These are phyloP conservation scores for Pezicula neosporulosa DNA, from an alignment of 2,329 filamentous ascomycete genomes.

Conservation along the genomic window DNA sequence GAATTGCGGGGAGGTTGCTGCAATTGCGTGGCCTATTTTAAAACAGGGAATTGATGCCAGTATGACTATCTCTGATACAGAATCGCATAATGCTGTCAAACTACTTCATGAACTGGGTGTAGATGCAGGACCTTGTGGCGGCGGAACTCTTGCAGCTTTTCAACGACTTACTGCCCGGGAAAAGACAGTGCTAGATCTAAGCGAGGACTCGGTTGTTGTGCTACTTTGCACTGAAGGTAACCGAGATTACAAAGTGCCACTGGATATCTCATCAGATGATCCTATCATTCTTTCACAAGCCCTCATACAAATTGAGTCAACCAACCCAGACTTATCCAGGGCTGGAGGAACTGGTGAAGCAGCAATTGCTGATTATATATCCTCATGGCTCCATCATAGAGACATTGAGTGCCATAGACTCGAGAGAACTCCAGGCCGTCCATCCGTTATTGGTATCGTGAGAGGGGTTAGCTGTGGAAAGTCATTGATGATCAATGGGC, in stretches of 20 bases:
- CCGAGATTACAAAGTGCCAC: conserved; percentile 47
- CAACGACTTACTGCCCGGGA: conserved; percentile 29
- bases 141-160: conserved; percentile 41
- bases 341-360: conserved; percentile 41
- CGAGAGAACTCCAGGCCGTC: conserved; percentile 41
- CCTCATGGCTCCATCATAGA: conserved; percentile 49
- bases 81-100: conserved; percentile 37
- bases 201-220: conserved; percentile 53
- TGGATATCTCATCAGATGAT: conserved; percentile 38
- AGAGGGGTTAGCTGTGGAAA: conserved; percentile 36
- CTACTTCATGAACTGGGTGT: conserved; percentile 34
- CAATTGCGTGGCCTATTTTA: conserved; percentile 42
- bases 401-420: conserved; percentile 41
- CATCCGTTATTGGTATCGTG: conserved; percentile 46
- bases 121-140: conserved; percentile 45
- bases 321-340: conserved; percentile 40
- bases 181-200: conserved; percentile 26
- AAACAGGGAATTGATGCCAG: conserved; percentile 38
- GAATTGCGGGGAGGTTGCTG: conserved; percentile 46
- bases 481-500: conserved; percentile 8
- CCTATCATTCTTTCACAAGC: conserved; percentile 38
- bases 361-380: conserved; percentile 42
- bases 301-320: conserved; percentile 39
- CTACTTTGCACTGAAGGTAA: conserved; percentile 63
- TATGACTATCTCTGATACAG: conserved; percentile 38